Percentiles rank a stretch among this genome's conserved stretches.
phyloP scores from a whole-genome alignment of 2,329 filamentous ascomycete genomes.

The Cercospora sesami region DNA sequence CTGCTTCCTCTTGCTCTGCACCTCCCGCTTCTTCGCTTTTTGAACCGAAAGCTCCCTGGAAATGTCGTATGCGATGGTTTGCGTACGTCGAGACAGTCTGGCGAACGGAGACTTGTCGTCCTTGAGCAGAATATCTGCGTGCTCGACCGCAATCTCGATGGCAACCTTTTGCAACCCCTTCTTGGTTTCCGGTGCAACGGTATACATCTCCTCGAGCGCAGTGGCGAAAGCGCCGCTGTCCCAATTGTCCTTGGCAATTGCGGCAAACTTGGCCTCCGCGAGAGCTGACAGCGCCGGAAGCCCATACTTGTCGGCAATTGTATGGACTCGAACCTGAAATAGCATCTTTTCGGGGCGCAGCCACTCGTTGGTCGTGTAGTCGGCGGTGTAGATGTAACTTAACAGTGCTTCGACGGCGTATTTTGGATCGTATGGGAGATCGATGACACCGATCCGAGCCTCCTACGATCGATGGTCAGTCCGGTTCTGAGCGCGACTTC shows the following conservation, averaged over 20 bases:
- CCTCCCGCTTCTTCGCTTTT: neutral
- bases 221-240: conserved; percentile 3
- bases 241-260: neutral
- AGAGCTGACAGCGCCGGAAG: conserved; percentile 11
- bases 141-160: neutral
- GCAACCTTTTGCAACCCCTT: neutral
- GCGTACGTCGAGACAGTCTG: neutral
- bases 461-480: conserved; percentile 1
- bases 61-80: neutral
- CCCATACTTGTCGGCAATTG: conserved; percentile 15
- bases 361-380: neutral
- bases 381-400: conserved; percentile 19
- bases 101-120: neutral
- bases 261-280: conserved; percentile 12
- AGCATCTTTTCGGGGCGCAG: neutral
- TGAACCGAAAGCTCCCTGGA: neutral
- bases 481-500: too few relatives aligned
- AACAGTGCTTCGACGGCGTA: conserved; percentile 23
- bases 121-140: neutral
- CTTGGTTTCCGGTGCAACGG: neutral
- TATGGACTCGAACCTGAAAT: conserved; percentile 2
- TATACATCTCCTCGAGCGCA: conserved; percentile 15
- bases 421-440: conserved; percentile 1
- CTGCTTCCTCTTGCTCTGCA: too few relatives aligned
- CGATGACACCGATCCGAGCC: neutral